Evolutionary conservation across 495 filamentous ascomycete genomes (phyloP), one percentile per base, ranked within the genome.

Genomic region (Pyrenula aspistea): DNA sequence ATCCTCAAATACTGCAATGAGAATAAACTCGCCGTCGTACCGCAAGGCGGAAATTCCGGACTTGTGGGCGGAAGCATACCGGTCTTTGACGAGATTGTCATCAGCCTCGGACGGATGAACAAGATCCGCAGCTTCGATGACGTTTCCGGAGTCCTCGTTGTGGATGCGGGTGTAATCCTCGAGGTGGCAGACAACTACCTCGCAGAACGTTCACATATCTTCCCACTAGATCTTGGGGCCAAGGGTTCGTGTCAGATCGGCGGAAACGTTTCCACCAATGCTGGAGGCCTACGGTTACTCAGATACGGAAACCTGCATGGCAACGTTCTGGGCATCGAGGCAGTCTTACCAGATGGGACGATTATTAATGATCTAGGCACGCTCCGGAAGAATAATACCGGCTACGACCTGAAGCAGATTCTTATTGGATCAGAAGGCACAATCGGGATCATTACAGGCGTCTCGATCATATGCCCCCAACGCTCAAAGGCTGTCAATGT

Each of bases 161-260:
- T 77, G 1, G 93, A 96, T 65, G 87, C 94, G 2, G 93, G 93
- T 56, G 86, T 88, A 48, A 91, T 98, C 51, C 77, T 98, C 8
- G 93, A 97, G 68, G 78, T 85, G 2, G 90, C 84, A 12, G 93
- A 98, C 67, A 79, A 84, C 55, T 90, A 86, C 65, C 75, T 97
- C 21, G 87, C 85, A 10, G 78, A 90, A 66, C 83, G 80, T 55
- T 78, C 78, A 12, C 83, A 95, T 67, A 84, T 96, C 57, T 98
- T 97, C 73, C 93, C 93, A 23, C 75, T 98, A 55, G 93, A 98
- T 67, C 81, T 98, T 20, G 93, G 93, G 58, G 93, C 93, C 1
- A 98, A 98, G 73, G 93, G 93, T 10, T 95, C 89, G 10, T 97
- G 94, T 73, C 94, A 97, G 53, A 85, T 98, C 57, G 93, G 94